phyloP scores from a whole-genome alignment of 495 filamentous ascomycete species.

The Tirmania nivea region DNA sequence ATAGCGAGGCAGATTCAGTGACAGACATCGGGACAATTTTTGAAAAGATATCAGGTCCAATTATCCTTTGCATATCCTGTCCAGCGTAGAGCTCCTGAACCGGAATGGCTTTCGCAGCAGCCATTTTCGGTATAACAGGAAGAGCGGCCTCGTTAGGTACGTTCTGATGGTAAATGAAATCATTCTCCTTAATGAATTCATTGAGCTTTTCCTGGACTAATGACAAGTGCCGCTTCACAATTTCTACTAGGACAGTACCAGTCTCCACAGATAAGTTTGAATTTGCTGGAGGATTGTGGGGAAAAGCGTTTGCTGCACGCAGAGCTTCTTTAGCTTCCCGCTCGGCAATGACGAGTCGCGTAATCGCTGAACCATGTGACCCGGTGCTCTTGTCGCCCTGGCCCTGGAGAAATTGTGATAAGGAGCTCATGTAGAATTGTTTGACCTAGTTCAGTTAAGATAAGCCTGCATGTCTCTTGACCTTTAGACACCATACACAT shows the following conservation, averaged over 20 bases:
- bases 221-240: conserved; percentile 59
- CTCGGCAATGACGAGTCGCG: conserved; percentile 65
- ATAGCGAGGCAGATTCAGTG: conserved; percentile 87
- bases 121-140: conserved; percentile 64
- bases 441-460: conserved; percentile 36
- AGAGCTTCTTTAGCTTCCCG: conserved; percentile 49
- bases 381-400: conserved; percentile 74
- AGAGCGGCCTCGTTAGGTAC: conserved; percentile 69
- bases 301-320: conserved; percentile 58
- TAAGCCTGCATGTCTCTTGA: conserved; percentile 1
- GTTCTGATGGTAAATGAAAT: conserved; percentile 91
- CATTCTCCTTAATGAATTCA: conserved; percentile 74
- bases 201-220: conserved; percentile 60
- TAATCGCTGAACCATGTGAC: conserved; percentile 69
- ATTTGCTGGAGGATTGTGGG: conserved; percentile 50
- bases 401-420: conserved; percentile 88
- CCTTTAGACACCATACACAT: conserved; percentile 4
- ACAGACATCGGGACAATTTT: conserved; percentile 93
- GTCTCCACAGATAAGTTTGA: conserved; percentile 71
- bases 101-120: conserved; percentile 93
- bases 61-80: conserved; percentile 90
- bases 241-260: conserved; percentile 45
- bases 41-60: conserved; percentile 89
- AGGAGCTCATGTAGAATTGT: conserved; percentile 57
- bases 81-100: conserved; percentile 92